phyloP scores from a whole-genome alignment of 2,329 filamentous ascomycete genomes.

The Colletotrichum paranaense region DNA sequence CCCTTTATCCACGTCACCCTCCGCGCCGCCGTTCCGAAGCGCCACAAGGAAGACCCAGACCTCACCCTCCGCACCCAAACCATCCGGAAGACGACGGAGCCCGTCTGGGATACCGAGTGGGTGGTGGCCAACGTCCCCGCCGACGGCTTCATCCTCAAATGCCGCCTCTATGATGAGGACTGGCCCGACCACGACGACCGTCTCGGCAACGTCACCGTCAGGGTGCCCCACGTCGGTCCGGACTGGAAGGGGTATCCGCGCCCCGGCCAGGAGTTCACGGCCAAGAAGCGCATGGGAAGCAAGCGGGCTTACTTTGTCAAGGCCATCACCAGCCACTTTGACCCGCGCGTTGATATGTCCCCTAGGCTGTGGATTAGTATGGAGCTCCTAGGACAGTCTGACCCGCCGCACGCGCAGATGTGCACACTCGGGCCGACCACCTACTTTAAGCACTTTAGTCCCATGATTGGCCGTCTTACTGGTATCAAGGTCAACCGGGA shows the following conservation, averaged over 20 bases:
- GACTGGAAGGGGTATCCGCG: slow-evolving; percentile 76
- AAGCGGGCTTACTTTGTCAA: slow-evolving; percentile 86
- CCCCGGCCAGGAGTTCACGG: slow-evolving; percentile 68
- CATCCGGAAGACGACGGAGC: slow-evolving; percentile 76
- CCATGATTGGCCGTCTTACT: slow-evolving; percentile 85
- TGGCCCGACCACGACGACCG: slow-evolving; percentile 86
- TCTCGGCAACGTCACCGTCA: slow-evolving; percentile 85
- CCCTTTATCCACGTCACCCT: slow-evolving; percentile 86
- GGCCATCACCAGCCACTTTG: slow-evolving; percentile 72
- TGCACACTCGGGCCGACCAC: slow-evolving; percentile 83
- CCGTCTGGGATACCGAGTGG: slow-evolving; percentile 88
- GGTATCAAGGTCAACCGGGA: slow-evolving; percentile 76
- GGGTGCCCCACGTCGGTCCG: slow-evolving; percentile 68
- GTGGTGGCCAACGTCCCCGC: slow-evolving; percentile 87
- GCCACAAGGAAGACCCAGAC: slow-evolving; percentile 88
- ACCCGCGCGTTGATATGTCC: slow-evolving; percentile 72
- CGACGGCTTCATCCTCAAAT: slow-evolving; percentile 85
- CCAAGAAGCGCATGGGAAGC: slow-evolving; percentile 87
- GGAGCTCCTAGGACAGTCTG: slow-evolving; percentile 80
- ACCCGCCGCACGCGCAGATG: slow-evolving; percentile 74
- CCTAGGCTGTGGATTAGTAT: slow-evolving; percentile 80
- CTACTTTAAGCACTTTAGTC: slow-evolving; percentile 88
- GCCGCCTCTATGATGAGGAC: slow-evolving; percentile 91
- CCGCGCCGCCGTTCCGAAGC: slow-evolving; percentile 73
- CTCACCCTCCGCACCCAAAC: slow-evolving; percentile 82